phyloP scores from a whole-genome alignment of 768 basidiomycete genomes.

The Xerocomellus intermedius region DNA sequence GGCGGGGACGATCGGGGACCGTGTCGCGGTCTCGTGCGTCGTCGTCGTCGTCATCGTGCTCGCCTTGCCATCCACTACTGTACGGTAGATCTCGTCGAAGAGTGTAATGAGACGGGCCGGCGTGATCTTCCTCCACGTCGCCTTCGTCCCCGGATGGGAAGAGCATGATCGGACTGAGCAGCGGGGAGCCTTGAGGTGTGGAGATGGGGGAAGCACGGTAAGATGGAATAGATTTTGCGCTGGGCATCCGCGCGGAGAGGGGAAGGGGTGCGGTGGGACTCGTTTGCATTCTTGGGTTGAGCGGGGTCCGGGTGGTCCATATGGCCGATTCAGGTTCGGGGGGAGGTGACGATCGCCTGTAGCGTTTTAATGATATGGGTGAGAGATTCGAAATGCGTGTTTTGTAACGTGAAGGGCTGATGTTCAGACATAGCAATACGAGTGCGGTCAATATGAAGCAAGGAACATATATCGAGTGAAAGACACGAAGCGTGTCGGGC shows the following conservation, averaged over 20 bases:
- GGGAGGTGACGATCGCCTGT: constrained; percentile 22
- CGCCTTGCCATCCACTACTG: constrained; percentile 31
- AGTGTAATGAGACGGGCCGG: constrained; percentile 52
- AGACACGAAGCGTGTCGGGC: constrained; percentile 68
- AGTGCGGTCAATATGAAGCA: constrained; percentile 54
- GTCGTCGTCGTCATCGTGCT: constrained; percentile 14
- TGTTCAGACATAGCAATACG: constrained; percentile 45
- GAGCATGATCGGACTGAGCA: constrained; percentile 37
- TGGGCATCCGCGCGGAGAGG: constrained; percentile 41
- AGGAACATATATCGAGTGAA: constrained; percentile 63
- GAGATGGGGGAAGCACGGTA: constrained; percentile 38
- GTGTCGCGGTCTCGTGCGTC: not conserved
- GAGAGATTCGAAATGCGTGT: constrained; percentile 26
- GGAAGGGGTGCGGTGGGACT: constrained; percentile 44
- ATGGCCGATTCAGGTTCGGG: constrained; percentile 37
- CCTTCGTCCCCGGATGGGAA: constrained; percentile 43
- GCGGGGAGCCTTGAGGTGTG: constrained; percentile 42
- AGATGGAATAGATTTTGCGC: constrained; percentile 32
- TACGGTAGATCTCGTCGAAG: constrained; percentile 38
- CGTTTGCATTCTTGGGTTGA: constrained; percentile 32
- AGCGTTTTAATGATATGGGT: constrained; percentile 34
- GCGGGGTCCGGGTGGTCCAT: constrained; percentile 44
- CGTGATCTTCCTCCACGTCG: constrained; percentile 41
- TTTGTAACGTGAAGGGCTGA: constrained; percentile 21
- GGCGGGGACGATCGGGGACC: not conserved